Conservation (phyloP, 169 alveolate genomes). For the Eimeria maxima region DNA sequence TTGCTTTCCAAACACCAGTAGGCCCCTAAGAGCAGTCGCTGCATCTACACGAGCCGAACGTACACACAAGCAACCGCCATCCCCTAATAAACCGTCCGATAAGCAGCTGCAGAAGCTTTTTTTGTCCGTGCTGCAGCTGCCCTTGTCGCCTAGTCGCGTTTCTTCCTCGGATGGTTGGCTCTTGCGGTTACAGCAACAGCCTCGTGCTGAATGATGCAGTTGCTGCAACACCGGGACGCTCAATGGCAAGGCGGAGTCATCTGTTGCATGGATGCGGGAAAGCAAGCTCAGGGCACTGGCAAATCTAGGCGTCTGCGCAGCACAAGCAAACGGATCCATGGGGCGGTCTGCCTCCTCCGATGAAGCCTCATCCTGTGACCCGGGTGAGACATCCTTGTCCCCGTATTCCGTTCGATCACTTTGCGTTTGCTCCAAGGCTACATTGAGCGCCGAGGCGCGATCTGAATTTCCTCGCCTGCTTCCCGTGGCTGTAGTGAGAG, state of each 20-base stretch:
- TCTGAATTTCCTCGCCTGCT: background rate
- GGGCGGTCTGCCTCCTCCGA: slow-evolving; percentile 59
- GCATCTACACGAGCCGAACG: slow-evolving; percentile 56
- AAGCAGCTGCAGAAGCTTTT: slow-evolving; percentile 20
- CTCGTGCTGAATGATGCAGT: slow-evolving; percentile 43
- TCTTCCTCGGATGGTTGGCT: background rate
- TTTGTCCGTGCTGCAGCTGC: slow-evolving; percentile 27
- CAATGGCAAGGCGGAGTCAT: slow-evolving; percentile 33
- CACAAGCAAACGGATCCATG: slow-evolving; percentile 70
- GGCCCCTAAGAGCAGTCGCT: slow-evolving; percentile 40
- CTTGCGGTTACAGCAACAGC: slow-evolving; percentile 56
- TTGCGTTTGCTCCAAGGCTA: background rate
- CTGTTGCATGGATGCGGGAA: slow-evolving; percentile 42
- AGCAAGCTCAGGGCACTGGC: slow-evolving; percentile 65
- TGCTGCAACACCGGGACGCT: slow-evolving; percentile 65
- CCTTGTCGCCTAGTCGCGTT: background rate
- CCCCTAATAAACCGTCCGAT: background rate
- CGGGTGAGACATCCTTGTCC: slow-evolving; percentile 34
- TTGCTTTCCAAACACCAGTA: slow-evolving; percentile 25
- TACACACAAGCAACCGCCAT: slow-evolving; percentile 39
- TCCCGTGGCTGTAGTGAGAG: slow-evolving; percentile 25
- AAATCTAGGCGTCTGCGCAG: slow-evolving; percentile 71
- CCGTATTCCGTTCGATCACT: slow-evolving; percentile 15
- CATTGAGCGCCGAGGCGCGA: background rate
- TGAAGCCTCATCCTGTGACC: slow-evolving; percentile 57